Conservation (phyloP, 305 asterid species). For the Fraxinus dipetala region DNA sequence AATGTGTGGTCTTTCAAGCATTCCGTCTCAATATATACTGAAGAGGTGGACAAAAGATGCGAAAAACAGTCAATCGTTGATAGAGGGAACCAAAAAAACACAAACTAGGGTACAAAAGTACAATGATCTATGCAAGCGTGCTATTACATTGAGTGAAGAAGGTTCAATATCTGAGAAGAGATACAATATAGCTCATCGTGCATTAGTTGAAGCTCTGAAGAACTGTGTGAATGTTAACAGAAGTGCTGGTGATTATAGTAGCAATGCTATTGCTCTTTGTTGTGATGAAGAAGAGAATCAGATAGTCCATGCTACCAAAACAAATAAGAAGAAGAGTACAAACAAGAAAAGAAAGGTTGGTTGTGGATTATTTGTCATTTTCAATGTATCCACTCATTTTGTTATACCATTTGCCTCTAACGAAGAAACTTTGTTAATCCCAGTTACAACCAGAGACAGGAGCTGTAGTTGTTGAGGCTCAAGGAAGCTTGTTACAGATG, state of each 20-base stretch:
- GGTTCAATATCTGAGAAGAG: slow-evolving; percentile 75
- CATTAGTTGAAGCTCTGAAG: slow-evolving; percentile 73
- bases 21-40: slow-evolving; percentile 70
- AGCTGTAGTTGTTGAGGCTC: slow-evolving; percentile 50
- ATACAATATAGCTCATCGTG: slow-evolving; percentile 64
- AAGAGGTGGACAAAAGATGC: slow-evolving; percentile 97
- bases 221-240: slow-evolving; percentile 70
- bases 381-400: slow-evolving; percentile 3
- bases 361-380: slow-evolving; percentile 17
- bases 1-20: slow-evolving; percentile 80
- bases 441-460: slow-evolving; percentile 66
- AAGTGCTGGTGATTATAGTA: slow-evolving; percentile 48
- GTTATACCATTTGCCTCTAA: slow-evolving; percentile 1
- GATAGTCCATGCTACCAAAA: slow-evolving; percentile 39
- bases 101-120: slow-evolving; percentile 75
- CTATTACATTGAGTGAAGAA: slow-evolving; percentile 80
- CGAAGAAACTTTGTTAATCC: slow-evolving; percentile 15
- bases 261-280: slow-evolving; percentile 48
- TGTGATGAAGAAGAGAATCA: slow-evolving; percentile 60
- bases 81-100: slow-evolving; percentile 56
- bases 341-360: slow-evolving; percentile 83
- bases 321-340: slow-evolving; percentile 57
- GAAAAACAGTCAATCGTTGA: slow-evolving; percentile 41
- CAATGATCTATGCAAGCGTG: slow-evolving; percentile 79
- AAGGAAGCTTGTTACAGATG: slow-evolving; percentile 60